Evolutionary conservation across 768 basidiomycete species (phyloP).

Genomic region (Trametes villosa): DNA sequence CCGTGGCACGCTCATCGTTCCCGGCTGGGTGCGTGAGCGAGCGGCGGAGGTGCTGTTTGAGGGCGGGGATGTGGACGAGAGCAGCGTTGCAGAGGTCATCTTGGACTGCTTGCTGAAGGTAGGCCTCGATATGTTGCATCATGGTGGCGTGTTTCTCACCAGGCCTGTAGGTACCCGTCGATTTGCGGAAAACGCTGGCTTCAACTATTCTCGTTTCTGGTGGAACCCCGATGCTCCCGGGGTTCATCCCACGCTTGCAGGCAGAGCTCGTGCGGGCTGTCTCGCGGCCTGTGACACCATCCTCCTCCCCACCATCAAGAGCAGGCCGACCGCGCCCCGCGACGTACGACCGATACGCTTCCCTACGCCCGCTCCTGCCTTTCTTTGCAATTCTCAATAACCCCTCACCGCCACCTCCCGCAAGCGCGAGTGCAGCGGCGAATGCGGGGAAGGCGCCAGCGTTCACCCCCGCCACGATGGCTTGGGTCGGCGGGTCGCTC

Average conservation of each 20-base stretch:
- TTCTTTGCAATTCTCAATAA: conserved; percentile 88
- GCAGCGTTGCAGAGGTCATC: conserved; percentile 80
- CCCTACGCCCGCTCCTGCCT: conserved; percentile 69
- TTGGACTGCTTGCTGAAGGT: conserved; percentile 83
- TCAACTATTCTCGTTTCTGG: conserved; percentile 87
- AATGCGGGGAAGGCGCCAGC: conserved; percentile 87
- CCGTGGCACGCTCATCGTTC: conserved; percentile 78
- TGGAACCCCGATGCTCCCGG: conserved; percentile 90
- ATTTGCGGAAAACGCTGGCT: conserved; percentile 83
- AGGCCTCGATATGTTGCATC: background rate
- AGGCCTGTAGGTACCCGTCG: conserved; percentile 72
- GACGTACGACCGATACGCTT: conserved; percentile 73
- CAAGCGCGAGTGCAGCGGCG: conserved; percentile 53
- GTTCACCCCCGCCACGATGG: conserved; percentile 77
- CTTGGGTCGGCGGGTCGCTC: conserved; percentile 93
- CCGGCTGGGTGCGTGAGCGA: conserved; percentile 94
- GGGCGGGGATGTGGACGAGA: conserved; percentile 86
- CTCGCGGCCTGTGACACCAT: conserved; percentile 41
- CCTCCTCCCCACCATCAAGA: conserved; percentile 41
- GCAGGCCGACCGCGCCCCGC: conserved; percentile 48
- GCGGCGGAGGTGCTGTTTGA: conserved; percentile 91
- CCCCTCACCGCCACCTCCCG: conserved; percentile 58
- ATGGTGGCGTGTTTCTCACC: background rate
- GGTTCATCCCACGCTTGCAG: conserved; percentile 90
- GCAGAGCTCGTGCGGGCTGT: conserved; percentile 72